A percentile compares a stretch with the other conserved stretches of the same genome.
These are phyloP conservation scores for Cyclostephanos invisitatus DNA, from an alignment of 108 stramenopile genomes.

Conservation along the genomic window DNA sequence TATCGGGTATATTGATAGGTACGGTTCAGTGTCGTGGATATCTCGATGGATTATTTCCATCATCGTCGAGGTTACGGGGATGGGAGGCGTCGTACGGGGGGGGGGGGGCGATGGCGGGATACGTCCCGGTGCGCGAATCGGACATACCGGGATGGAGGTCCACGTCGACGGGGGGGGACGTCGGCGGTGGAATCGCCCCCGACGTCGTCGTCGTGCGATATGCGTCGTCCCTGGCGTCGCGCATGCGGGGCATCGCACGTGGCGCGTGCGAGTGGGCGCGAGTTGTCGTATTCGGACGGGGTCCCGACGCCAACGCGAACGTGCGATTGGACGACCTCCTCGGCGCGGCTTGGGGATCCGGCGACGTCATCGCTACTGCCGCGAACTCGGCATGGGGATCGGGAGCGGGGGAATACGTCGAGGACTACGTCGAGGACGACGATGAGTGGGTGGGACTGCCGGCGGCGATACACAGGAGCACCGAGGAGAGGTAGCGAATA, in stretches of 20 bases:
- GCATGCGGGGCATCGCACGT: not conserved
- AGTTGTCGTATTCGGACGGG: slow-evolving; percentile 58
- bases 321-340: slow-evolving; percentile 32
- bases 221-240: slow-evolving; percentile 4
- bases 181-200: not conserved
- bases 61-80: slow-evolving; percentile 39
- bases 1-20: slow-evolving; percentile 74
- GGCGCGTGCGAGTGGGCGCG: slow-evolving; percentile 52
- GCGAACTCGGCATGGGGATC: slow-evolving; percentile 4
- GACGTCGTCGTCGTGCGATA: not conserved
- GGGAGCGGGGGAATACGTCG: not conserved
- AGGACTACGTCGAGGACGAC: slow-evolving; percentile 41
- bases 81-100: slow-evolving; percentile 41
- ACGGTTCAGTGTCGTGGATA: slow-evolving; percentile 60
- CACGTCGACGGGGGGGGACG: slow-evolving; percentile 1
- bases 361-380: not conserved
- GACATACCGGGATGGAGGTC: not conserved
- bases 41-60: slow-evolving; percentile 46
- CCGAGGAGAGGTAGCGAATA: slow-evolving; percentile 1
- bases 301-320: slow-evolving; percentile 42
- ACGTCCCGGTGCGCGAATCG: slow-evolving; percentile 18
- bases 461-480: slow-evolving; percentile 21
- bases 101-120: slow-evolving; percentile 8
- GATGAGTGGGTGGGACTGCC: slow-evolving; percentile 60
- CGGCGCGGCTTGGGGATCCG: slow-evolving; percentile 40